These are phyloP conservation scores for Yarrowia sp. DNA, from an alignment of 805 yeast species.

Conservation along the genomic window DNA sequence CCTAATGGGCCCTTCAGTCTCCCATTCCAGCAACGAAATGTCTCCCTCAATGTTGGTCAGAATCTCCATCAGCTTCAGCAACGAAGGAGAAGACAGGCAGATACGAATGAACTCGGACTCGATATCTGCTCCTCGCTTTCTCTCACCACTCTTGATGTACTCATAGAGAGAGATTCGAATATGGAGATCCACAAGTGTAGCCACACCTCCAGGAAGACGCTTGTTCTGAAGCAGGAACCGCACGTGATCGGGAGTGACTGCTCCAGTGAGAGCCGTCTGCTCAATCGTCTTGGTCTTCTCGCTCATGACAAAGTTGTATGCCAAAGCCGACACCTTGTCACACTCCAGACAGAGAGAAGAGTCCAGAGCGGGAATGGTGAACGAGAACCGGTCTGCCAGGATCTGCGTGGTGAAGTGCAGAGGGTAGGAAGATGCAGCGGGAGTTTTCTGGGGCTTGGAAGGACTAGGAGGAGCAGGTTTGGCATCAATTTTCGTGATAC, in stretches of 20 bases:
- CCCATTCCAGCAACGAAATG: conserved; percentile 27
- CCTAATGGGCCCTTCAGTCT: background rate
- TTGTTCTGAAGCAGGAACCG: conserved; percentile 35
- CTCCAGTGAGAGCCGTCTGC: conserved; percentile 28
- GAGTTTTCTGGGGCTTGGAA: background rate
- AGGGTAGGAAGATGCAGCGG: conserved; percentile 8
- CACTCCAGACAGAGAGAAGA: conserved; percentile 29
- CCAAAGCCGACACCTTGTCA: conserved; percentile 26
- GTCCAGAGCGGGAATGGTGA: conserved; percentile 32
- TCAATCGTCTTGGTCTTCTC: conserved; percentile 34
- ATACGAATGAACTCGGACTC: conserved; percentile 31
- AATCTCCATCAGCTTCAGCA: conserved; percentile 30
- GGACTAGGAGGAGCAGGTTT: background rate
- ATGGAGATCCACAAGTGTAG: conserved; percentile 24
- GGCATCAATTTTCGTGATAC: background rate
- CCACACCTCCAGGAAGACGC: conserved; percentile 36
- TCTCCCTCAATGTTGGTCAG: conserved; percentile 33
- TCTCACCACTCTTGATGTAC: conserved; percentile 21
- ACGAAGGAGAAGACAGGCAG: conserved; percentile 12
- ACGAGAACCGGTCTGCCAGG: conserved; percentile 11
- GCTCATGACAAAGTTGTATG: conserved; percentile 34
- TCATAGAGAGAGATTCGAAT: conserved; percentile 22
- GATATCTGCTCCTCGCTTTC: conserved; percentile 34
- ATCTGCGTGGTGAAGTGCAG: conserved; percentile 27
- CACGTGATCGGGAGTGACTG: conserved; percentile 27